These are phyloP conservation scores for Pinus taeda DNA, from an alignment of 75 land plant species.

Conservation along the genomic window DNA sequence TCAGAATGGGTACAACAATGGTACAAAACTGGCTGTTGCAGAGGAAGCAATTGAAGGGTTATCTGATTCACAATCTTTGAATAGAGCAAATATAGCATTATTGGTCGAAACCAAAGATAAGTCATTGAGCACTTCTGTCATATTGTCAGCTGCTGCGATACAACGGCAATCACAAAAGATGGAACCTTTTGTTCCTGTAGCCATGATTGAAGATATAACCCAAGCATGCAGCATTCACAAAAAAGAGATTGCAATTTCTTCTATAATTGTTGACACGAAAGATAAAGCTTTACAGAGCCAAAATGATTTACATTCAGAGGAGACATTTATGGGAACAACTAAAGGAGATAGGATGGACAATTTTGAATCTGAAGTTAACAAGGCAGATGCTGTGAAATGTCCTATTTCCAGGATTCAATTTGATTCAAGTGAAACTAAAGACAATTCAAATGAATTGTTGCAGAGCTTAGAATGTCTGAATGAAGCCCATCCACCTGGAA, in stretches of 20 bases:
- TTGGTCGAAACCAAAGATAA: constrained; percentile 4
- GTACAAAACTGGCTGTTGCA: neutral
- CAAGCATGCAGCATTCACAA: neutral
- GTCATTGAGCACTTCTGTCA: neutral
- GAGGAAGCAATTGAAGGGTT: neutral
- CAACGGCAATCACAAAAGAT: neutral
- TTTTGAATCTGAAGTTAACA: neutral
- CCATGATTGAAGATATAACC: constrained; percentile 2
- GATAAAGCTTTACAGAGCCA: neutral
- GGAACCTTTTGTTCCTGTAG: neutral
- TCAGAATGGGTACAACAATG: neutral
- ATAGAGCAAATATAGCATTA: neutral
- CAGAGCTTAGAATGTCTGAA: neutral
- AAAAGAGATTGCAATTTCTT: neutral
- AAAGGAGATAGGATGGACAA: neutral
- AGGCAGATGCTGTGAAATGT: neutral
- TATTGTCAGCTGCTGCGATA: neutral
- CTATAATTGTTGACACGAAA: neutral
- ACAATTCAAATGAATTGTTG: neutral
- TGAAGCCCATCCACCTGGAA: neutral
- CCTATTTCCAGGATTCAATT: neutral
- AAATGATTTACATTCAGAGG: neutral
- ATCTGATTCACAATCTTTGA: neutral
- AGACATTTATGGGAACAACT: neutral
- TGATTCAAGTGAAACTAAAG: neutral